Evolutionary conservation across 805 yeast species (phyloP), one percentile per base, ranked within the genome.

Genomic region (Candida railenensis): DNA sequence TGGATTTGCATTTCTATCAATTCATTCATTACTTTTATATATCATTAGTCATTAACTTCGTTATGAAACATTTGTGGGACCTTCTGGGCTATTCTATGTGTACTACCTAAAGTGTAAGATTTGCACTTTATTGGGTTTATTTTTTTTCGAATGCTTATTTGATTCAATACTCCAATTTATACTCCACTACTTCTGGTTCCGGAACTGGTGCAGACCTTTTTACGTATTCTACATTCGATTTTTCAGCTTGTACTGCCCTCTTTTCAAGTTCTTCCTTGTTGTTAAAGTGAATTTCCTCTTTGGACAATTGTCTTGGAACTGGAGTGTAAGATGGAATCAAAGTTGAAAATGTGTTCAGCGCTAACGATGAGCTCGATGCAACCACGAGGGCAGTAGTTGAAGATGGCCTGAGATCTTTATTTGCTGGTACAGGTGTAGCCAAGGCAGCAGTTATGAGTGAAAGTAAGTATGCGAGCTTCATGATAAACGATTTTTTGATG

Each of bases 361-460:
- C n/a, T 25, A 25, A 25, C 2, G 53, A 34, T 3, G 48, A 34
- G 20, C 52, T 48, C 9, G 48, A 37, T 32, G 47, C 40, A 18
- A 49, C 41, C 3, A 40, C 42, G 3, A 40, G 22, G 48, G 32
- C 2, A 42, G 28, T 22, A 49, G 42, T 14, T 25, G 30, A 5
- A 25, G 40, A 12, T 5, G 65, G 66, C 46, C 54, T 56, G 37
- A 63, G 52, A 34, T 54, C 48, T 14, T 53, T 37, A 48, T 65
- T 56, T 19, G 69, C 69, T 2, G 70, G 67, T 9, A 65, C 48
- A 1, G 70, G 69, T 11, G 67, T 62, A 30, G 59, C 57, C 18
- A 49, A 11, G 5, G 37, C 62, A 12, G 34, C 44, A 38, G 22
- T 22, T 5, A 39, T 3, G 33, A 46, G 25, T 7, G 37, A 15